These are phyloP conservation scores for Suillus americanus DNA, from an alignment of 768 basidiomycete species.

Conservation along the genomic window DNA sequence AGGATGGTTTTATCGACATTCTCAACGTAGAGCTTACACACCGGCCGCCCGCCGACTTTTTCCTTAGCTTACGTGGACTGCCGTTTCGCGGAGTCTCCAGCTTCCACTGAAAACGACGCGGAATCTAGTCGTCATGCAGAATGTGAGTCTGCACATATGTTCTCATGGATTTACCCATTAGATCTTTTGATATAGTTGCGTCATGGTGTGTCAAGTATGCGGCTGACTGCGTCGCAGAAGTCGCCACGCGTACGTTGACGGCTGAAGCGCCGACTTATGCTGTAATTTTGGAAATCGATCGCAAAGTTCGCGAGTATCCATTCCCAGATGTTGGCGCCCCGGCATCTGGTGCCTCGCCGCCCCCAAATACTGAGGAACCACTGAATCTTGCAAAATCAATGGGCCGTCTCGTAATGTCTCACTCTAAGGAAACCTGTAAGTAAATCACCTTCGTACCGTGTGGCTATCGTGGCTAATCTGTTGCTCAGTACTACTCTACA, in stretches of 20 bases:
- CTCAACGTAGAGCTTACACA: constrained; percentile 55
- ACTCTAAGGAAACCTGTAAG: constrained; percentile 38
- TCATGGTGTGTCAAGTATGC: constrained; percentile 67
- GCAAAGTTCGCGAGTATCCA: constrained; percentile 65
- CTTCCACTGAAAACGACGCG: constrained; percentile 6
- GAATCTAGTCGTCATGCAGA: constrained; percentile 22
- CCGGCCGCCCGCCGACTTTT: constrained; percentile 71
- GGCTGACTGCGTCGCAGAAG: constrained; percentile 62
- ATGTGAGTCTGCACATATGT: constrained; percentile 25
- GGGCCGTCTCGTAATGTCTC: constrained; percentile 38
- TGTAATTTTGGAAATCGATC: constrained; percentile 67
- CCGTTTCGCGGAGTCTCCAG: constrained; percentile 45
- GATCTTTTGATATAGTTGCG: constrained; percentile 40
- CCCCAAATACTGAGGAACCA: constrained; percentile 14
- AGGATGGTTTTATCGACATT: constrained; percentile 11
- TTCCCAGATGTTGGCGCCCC: constrained; percentile 47
- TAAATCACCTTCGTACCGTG: constrained; percentile 3
- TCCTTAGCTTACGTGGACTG: constrained; percentile 68
- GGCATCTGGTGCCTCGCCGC: constrained; percentile 21
- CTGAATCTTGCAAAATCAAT: constrained; percentile 30
- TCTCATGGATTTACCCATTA: not conserved
- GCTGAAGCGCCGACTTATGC: constrained; percentile 64
- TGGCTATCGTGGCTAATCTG: not conserved
- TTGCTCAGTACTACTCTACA: constrained; percentile 53
- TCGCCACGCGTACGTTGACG: constrained; percentile 58